A percentile compares a stretch with the other conserved stretches of the same genome.
phyloP scores from a whole-genome alignment of 192 early-diverging fungal genomes.

The Umbelopsis ramanniana region DNA sequence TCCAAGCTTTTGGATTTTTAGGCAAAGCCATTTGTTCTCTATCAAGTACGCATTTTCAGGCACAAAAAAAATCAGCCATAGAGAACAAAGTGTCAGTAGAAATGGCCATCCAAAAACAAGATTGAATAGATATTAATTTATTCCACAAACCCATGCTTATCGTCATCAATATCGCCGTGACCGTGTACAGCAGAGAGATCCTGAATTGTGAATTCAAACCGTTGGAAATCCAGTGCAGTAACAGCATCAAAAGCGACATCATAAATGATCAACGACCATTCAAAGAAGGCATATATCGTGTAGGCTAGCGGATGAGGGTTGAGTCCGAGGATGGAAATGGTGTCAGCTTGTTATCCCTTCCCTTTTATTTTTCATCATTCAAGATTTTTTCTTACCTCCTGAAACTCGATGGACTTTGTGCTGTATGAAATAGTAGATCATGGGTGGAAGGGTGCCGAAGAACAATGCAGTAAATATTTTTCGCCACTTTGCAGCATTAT shows the following conservation, averaged over 20 bases:
- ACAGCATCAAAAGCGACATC: conserved; percentile 75
- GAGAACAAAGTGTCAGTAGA: neutral
- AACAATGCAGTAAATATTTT: conserved; percentile 56
- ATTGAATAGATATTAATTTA: neutral
- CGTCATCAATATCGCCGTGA: conserved; percentile 14
- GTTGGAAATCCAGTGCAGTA: conserved; percentile 65
- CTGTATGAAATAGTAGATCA: conserved; percentile 76
- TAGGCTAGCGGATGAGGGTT: conserved; percentile 51
- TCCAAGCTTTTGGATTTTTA: conserved; percentile 4
- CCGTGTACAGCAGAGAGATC: conserved; percentile 27
- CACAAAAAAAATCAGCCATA: neutral
- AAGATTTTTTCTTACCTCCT: conserved; percentile 49
- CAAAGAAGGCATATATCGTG: conserved; percentile 79
- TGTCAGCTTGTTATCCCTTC: neutral
- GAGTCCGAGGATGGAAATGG: neutral
- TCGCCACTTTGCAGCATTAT: conserved; percentile 51
- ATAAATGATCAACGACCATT: conserved; percentile 78
- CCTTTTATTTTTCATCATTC: neutral
- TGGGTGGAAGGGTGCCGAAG: conserved; percentile 70
- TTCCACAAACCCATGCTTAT: conserved; percentile 16
- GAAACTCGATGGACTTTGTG: conserved; percentile 78
- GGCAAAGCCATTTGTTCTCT: neutral
- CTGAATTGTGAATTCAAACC: conserved; percentile 47
- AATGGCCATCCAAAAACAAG: too few species aligned
- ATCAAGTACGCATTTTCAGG: neutral